Base-by-base conservation (phyloP, 2,329 filamentous ascomycete species). In the Fusarium aywerte region DNA sequence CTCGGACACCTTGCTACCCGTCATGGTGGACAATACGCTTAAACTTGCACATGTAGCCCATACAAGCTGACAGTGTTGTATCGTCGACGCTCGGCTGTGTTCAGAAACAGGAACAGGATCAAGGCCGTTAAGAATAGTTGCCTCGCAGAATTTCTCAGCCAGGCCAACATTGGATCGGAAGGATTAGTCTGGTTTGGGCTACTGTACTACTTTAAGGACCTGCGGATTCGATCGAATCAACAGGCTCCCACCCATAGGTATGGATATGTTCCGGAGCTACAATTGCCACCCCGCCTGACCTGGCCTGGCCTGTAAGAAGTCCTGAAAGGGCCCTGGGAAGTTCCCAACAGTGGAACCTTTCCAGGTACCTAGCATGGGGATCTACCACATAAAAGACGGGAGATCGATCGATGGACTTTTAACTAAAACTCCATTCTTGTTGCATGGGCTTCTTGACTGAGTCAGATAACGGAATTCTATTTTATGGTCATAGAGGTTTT, bases 1-100 rank as follows among this genome's bases (percentile, higher is more conserved):
- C 53, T 76, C 74, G 15, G 66, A 52, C 45, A 68, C 62, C 20
- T 50, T 40, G 31, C 25, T 42, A 29, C 25, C 54, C 32, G 40
- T 16, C 65, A 67, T 67, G 45, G 21, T 58, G 23, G 32, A 51
- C 43, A n/a, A 31, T 35, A 15, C 16, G 31, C 32, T 49, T 36
- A 21, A 15, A 49, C 21, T 11, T 36, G 45, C 32, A 20, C 29
- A 10, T 36, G 52, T 32, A 36, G 27, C 33, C 44, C 59, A 51
- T 51, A 15, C 23, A 44, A 33, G 45, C 16, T 35, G 43, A 33
- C 25, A 8, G 21, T 27, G 10, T 25, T 27, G 31, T 36, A 10
- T 40, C 27, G 51, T 51, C 44, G 23, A 36, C 39, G 25, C 23
- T 39, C 29, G 16, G 23, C 33, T 47, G n/a, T 25, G 36, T 45